These are phyloP conservation scores for Pythium rishiriense DNA, from an alignment of 352 stramenopile genomes.

Conservation along the genomic window DNA sequence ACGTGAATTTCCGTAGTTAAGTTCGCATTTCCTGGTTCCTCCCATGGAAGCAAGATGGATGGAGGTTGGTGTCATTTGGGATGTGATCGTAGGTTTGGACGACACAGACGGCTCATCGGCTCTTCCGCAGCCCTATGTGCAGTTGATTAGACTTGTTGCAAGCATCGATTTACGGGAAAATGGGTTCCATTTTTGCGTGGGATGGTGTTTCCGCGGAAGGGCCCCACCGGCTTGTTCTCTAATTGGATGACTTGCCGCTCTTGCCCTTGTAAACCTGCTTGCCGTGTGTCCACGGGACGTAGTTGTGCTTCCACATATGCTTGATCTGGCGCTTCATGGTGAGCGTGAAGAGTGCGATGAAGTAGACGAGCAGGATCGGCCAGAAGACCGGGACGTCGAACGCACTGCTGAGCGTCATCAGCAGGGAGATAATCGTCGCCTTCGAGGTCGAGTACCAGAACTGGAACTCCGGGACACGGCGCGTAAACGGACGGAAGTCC, in stretches of 20 bases:
- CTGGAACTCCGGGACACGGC: constrained; percentile 98
- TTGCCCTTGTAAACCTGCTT: constrained; percentile 95
- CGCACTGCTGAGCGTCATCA: constrained; percentile 98
- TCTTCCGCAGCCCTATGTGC: not conserved
- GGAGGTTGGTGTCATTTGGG: not conserved
- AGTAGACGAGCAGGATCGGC: constrained; percentile 99
- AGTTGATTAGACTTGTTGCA: not conserved
- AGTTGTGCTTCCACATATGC: constrained; percentile 99
- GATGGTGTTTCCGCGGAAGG: not conserved
- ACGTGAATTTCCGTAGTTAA: not conserved
- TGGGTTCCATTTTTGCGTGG: not conserved
- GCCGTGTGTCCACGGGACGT: constrained; percentile 96
- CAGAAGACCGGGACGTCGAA: constrained; percentile 99
- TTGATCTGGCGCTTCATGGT: constrained; percentile 99
- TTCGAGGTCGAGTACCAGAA: constrained; percentile 96
- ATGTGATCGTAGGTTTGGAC: no score
- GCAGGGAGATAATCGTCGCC: constrained; percentile 89
- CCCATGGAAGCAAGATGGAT: not conserved
- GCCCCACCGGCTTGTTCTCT: constrained; percentile 29
- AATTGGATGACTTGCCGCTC: constrained; percentile 71
- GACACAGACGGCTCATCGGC: not conserved
- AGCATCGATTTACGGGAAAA: not conserved
- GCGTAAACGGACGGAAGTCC: constrained; percentile 91
- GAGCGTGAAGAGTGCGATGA: constrained; percentile 98
- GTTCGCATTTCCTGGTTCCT: not conserved